phyloP scores from a whole-genome alignment of 2,329 filamentous ascomycete species.

The Venturia oleaginea region DNA sequence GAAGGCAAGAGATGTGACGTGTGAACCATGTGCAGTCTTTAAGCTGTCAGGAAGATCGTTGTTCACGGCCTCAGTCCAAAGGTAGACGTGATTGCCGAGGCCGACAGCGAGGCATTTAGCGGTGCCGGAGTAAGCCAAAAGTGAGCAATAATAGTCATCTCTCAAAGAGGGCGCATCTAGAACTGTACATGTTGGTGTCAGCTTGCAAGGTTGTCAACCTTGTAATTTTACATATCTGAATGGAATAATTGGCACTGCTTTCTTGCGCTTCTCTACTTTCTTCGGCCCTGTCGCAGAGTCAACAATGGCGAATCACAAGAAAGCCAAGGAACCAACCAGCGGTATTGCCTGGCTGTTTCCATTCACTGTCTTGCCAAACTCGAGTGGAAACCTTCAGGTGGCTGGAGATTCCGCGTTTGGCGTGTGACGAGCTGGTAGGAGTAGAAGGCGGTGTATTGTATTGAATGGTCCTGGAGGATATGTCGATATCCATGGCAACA shows the following conservation, averaged over 20 bases:
- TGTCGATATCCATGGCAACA: conserved; percentile 68
- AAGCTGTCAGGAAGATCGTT: conserved; percentile 50
- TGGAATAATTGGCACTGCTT: conserved; percentile 56
- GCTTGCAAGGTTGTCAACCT: background rate
- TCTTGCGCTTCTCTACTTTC: conserved; percentile 23
- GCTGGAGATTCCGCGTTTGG: background rate
- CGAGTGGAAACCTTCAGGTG: conserved; percentile 13
- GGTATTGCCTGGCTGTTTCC: conserved; percentile 26
- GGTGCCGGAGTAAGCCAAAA: conserved; percentile 73
- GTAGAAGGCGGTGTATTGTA: background rate
- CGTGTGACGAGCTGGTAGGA: background rate
- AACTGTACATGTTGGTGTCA: conserved; percentile 44
- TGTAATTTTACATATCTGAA: conserved; percentile 55
- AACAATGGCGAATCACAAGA: conserved; percentile 18
- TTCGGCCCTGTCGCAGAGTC: conserved; percentile 20
- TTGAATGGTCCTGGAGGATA: conserved; percentile 6
- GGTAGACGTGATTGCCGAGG: conserved; percentile 68
- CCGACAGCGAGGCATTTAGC: conserved; percentile 75
- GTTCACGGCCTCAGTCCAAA: conserved; percentile 73
- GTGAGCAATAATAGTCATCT: conserved; percentile 92
- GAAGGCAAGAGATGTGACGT: conserved; percentile 81
- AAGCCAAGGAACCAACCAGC: background rate
- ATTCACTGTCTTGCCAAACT: conserved; percentile 34
- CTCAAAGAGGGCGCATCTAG: conserved; percentile 82
- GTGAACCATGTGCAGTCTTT: conserved; percentile 39